These are phyloP conservation scores for Populus simonii DNA, from an alignment of 345 rosid genomes.

Conservation along the genomic window DNA sequence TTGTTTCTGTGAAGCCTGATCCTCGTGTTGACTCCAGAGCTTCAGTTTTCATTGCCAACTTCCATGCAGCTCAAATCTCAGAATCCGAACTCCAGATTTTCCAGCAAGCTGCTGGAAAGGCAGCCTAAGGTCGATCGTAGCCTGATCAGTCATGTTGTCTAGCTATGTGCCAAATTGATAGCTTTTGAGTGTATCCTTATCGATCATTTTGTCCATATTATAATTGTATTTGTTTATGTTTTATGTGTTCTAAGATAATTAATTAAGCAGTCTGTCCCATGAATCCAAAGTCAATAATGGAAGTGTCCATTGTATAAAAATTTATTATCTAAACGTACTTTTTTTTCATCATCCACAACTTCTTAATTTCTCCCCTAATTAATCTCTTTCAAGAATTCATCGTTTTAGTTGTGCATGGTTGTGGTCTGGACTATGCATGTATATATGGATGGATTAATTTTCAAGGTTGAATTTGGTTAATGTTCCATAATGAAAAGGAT, in stretches of 20 bases:
- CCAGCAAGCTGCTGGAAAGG: constrained; percentile 7
- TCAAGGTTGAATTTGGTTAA: too few relatives aligned
- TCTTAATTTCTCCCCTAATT: neutral
- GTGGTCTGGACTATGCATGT: too few relatives aligned
- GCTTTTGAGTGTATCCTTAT: neutral
- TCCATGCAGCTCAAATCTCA: constrained; percentile 45
- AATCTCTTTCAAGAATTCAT: neutral
- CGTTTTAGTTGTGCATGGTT: too few relatives aligned
- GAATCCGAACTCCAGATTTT: constrained; percentile 41
- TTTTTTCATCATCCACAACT: too few relatives aligned
- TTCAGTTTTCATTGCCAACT: constrained; percentile 48
- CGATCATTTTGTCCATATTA: neutral
- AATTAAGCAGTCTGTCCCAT: neutral
- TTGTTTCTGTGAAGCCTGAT: constrained; percentile 32
- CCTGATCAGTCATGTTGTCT: neutral
- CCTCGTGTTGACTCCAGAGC: constrained; percentile 46
- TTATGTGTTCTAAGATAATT: neutral
- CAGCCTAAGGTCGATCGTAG: neutral
- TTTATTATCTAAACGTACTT: neutral
- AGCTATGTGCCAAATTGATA: neutral
- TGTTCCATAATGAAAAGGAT: too few relatives aligned
- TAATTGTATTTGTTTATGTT: neutral
- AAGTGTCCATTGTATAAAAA: neutral
- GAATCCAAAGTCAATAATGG: neutral
- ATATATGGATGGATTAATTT: too few relatives aligned